phyloP scores from a whole-genome alignment of 305 asterid genomes.

The Lippia alba region DNA sequence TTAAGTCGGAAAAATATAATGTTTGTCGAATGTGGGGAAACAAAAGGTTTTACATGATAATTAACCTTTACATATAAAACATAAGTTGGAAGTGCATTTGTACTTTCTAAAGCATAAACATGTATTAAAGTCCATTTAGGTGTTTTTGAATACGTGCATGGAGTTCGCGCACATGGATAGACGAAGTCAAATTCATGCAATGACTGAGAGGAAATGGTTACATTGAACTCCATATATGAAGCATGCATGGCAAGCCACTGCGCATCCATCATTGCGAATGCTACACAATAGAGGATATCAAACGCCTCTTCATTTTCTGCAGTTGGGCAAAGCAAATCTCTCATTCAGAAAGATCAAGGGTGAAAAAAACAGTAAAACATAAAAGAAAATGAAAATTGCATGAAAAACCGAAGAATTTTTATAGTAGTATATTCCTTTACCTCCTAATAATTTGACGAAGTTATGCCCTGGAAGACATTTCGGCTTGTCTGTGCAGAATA shows the following conservation, averaged over 20 bases:
- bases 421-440: conserved; percentile 42
- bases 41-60: no score
- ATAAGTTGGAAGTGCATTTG: no score
- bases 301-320: conserved; percentile 91
- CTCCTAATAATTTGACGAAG: conserved; percentile 76
- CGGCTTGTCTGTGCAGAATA: conserved; percentile 68
- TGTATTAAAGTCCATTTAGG: no score
- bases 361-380: conserved; percentile 1
- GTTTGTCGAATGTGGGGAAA: no score
- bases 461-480: conserved; percentile 76
- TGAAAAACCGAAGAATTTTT: not conserved
- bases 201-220: no score
- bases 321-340: conserved; percentile 24
- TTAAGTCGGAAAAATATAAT: no score
- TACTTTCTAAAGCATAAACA: no score
- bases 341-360: conserved; percentile 18
- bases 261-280: conserved; percentile 94
- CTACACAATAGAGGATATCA: conserved; percentile 78
- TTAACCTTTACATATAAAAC: no score
- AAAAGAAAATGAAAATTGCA: no score
- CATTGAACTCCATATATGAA: conserved; percentile 97
- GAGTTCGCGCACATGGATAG: no score
- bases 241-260: conserved; percentile 99
- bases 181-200: no score
- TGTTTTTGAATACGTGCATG: no score